A percentile compares a stretch with the other conserved stretches of the same genome.
Evolutionary conservation across 768 basidiomycete genomes (phyloP).

Genomic region (Lentinula detonsa): DNA sequence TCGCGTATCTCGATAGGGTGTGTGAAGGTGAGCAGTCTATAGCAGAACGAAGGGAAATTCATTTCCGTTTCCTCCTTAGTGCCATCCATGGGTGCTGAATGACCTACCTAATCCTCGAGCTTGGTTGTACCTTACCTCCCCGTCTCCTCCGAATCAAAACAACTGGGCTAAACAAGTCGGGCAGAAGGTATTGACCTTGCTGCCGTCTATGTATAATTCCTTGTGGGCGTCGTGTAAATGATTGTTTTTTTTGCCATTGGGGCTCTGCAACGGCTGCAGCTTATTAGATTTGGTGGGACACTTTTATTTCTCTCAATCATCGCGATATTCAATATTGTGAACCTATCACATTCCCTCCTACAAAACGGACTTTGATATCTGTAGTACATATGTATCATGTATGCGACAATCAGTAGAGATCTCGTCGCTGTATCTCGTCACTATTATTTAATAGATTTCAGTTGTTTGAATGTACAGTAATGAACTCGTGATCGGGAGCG

Average conservation of each 20-base stretch:
- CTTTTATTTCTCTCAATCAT: not conserved
- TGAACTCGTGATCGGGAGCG: too few species aligned
- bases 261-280: not conserved
- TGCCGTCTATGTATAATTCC: not conserved
- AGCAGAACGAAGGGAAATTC: not conserved
- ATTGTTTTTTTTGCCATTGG: not conserved
- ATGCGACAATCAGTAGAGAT: not conserved
- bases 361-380: not conserved
- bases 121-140: not conserved
- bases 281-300: not conserved
- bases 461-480: too few species aligned
- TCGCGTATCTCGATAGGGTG: not conserved
- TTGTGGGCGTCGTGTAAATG: not conserved
- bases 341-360: not conserved
- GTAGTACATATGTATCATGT: not conserved
- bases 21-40: not conserved
- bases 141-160: not conserved
- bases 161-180: not conserved
- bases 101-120: not conserved
- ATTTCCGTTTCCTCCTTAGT: not conserved
- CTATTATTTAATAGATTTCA: too few species aligned
- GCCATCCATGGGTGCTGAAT: not conserved
- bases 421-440: not conserved
- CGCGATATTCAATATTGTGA: not conserved
- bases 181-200: not conserved